Base-by-base conservation (phyloP, 352 stramenopile genomes). In the Heterotrichella gracilis region DNA sequence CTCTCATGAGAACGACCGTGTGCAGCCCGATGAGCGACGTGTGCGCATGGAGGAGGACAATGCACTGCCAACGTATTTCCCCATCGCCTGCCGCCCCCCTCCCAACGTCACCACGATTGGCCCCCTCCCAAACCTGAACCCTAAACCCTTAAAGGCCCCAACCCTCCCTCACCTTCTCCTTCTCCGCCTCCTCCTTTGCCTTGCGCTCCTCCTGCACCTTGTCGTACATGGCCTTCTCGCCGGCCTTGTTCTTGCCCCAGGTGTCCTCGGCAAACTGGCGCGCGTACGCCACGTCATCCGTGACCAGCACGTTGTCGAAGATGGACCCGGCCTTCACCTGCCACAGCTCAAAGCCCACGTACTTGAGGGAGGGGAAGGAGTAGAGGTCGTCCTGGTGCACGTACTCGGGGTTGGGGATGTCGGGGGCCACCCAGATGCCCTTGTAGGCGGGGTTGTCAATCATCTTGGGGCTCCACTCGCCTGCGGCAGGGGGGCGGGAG, bases 401-500 rank as follows among this genome's bases (percentile, higher is more conserved):
- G 78, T 93, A 99, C 24, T 96, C 86, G 4, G 90, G 90, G 80
- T 99, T 99, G 39, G 80, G 70, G 72, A 99, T 93, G 73, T 92
- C 77, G 22, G 89, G 89, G 76, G 95, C 89, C 66, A 83, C 84
- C 92, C 92, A 99, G 71, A 84, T 76, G 72, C 92, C 93, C 82
- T 97, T 96, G 85, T 97, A 99, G 32, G 91, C 89, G 3, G 92
- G 90, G 79, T 98, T 99, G 68, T 89, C 79, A 75, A 98, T 96
- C 80, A 94, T 93, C 74, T 88, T 91, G 2, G 88, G 86, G 73
- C 90, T 89, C 93, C 93, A 99, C 77, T 89, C 81, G 72, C 93
- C n/a, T n/a, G n/a, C n/a, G n/a, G n/a, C n/a, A n/a, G n/a, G n/a
- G n/a, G n/a, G n/a, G n/a, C n/a, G n/a, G n/a, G n/a, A n/a, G n/a